Percentiles rank a stretch among this genome's conserved stretches.
Evolutionary conservation across 2,329 filamentous ascomycete species (phyloP).

Genomic region (Xylaria sp.): DNA sequence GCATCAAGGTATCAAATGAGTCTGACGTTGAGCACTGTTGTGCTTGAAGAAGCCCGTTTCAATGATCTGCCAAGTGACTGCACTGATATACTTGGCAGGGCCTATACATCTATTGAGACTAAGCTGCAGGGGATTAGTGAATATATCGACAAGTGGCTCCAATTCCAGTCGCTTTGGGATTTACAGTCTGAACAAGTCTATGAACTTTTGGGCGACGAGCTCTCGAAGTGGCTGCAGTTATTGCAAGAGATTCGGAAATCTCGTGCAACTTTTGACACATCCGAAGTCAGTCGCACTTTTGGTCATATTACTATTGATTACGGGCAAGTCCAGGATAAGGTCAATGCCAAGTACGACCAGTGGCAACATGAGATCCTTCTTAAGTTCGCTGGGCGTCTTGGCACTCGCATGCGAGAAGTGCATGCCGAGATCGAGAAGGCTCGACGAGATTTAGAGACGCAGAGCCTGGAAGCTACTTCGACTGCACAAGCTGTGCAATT

Average conservation of each 20-base stretch:
- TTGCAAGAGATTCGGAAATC: constrained; percentile 98
- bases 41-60: constrained; percentile 78
- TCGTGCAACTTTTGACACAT: constrained; percentile 95
- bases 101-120: constrained; percentile 85
- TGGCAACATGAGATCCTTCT: constrained; percentile 98
- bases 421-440: constrained; percentile 93
- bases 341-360: constrained; percentile 99
- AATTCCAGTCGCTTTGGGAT: constrained; percentile 99
- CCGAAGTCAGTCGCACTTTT: constrained; percentile 91
- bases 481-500: constrained; percentile 98
- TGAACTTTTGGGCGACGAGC: constrained; percentile 87
- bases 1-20: constrained; percentile 95
- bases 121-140: constrained; percentile 82
- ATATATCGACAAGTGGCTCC: constrained; percentile 98
- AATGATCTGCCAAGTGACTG: constrained; percentile 86
- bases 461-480: constrained; percentile 92
- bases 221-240: constrained; percentile 92
- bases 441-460: constrained; percentile 87
- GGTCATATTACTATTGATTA: constrained; percentile 97
- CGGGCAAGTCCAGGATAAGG: constrained; percentile 97
- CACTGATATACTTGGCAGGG: constrained; percentile 79
- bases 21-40: constrained; percentile 67
- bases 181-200: constrained; percentile 96
- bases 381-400: constrained; percentile 91
- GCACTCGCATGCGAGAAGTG: constrained; percentile 90